Base-by-base conservation (phyloP, 23 red algal species). In the Gracilaria domingensis region DNA sequence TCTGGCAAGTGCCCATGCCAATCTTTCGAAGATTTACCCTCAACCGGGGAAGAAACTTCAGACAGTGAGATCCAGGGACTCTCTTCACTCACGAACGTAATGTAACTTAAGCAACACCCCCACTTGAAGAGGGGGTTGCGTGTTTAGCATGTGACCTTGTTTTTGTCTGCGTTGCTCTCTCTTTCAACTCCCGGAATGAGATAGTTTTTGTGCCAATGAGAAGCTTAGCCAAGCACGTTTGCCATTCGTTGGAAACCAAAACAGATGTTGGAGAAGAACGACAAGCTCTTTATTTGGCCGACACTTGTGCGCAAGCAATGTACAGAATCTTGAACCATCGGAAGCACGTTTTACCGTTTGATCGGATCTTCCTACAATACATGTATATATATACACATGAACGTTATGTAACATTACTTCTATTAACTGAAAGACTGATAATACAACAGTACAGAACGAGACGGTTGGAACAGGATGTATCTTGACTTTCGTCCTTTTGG, bases 11-110 rank as follows among this genome's bases (percentile, higher is more conserved):
- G 74, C 75, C 59, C 87, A 90, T 58, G 25, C 25, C 9, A 80
- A 74, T 51, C 72, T 90, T 12, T 90, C 87, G 8, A 80, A 81
- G 24, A 90, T 90, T 58, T 90, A 90, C 36, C 87, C 87, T 16
- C 87, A 90, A 66, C 87, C 87, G 29, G 87, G 87, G 20, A 90
- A 90, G 37, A 57, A 74, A 16, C 36, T 90, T 45, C 87, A 74
- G 26, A 80, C 23, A 50, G 75, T 33, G 18, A 80, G 29, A n/a
- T 81, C 74, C 24, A 67, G 18, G 30, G 57, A 70, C 21, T 57
- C 67, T 74, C 67, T 75, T 26, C 23, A 25, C 36, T 8, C 32
- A 36, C 30, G 64, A 37, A 55, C 42, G 14, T 55, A 55, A 20
- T 55, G 13, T 8, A 55, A 11, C 4, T 45, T 55, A 17, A 20